Base-by-base conservation (phyloP, 176 grass and related monocot species). In the Triticum monococcum region DNA sequence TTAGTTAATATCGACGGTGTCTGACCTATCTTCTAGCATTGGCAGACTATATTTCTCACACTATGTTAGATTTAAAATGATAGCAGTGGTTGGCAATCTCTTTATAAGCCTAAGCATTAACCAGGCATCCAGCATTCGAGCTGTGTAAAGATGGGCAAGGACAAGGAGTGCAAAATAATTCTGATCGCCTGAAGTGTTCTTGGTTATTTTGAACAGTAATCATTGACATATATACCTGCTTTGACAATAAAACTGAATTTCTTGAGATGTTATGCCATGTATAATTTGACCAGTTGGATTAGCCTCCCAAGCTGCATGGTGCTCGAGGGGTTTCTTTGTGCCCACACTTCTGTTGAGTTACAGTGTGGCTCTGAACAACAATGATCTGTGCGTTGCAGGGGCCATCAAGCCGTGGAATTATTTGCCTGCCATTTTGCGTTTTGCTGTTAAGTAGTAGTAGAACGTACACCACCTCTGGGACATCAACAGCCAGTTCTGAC, bases 1-100 rank as follows among this genome's bases (percentile, higher is more conserved):
- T 72, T 48, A 28, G 64, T 81, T 91, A 36, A 71, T 18, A 81
- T 36, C 68, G 62, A 85, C 76, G 77, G 81, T 35, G 75, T 76
- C 28, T 87, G 43, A 45, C 60, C 57, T 63, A 9, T 77, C 30
- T 33, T 83, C 46, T 61, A 85, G 68, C 63, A 91, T 69, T 43
- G 38, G 23, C 50, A 54, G 36, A 65, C 28, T 63, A 32, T 31
- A 40, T 84, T 62, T 8, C n/a, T 56, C 45, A 28, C 9, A 57
- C 48, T 33, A 40, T 50, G 83, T 68, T 68, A 75, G 33, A 43
- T 63, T 62, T 40, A 66, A 89, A 77, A 68, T 0, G 0, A 3
- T 14, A 11, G 2, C 46, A 30, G 46, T 23, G 13, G 36, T 60
- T 75, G 11, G 56, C 35, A 38, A 40, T 87, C 36, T 68, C 35